phyloP scores from a whole-genome alignment of 179 eudicot genomes.

The Patellifolia procumbens region DNA sequence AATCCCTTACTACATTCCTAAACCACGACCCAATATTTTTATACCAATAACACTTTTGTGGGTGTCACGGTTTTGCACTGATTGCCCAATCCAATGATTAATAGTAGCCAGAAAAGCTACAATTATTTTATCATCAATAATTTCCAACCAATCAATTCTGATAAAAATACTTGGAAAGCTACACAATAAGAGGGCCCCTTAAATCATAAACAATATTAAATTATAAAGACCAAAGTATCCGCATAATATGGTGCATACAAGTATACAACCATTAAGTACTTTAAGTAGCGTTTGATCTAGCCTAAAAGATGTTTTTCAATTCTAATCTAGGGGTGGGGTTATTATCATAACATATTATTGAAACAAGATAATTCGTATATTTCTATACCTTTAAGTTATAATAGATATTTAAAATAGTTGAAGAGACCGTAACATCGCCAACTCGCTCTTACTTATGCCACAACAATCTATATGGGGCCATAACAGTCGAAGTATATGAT shows the following conservation, averaged over 20 bases:
- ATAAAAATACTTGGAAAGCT: constrained; percentile 1
- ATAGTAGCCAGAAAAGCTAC: not conserved
- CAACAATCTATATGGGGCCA: too few relatives aligned
- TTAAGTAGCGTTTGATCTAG: not conserved
- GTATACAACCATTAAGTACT: not conserved
- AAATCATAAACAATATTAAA: not conserved
- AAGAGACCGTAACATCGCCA: too few relatives aligned
- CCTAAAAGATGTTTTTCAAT: too few relatives aligned
- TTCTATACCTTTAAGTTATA: too few relatives aligned
- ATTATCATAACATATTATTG: too few relatives aligned
- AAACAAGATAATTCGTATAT: too few relatives aligned
- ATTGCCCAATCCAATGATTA: constrained; percentile 28
- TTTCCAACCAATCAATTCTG: constrained; percentile 17
- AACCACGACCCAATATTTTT: not conserved
- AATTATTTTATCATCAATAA: constrained; percentile 10
- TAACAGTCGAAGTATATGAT: too few relatives aligned
- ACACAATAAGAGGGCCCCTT: constrained; percentile 15
- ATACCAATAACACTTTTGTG: constrained; percentile 3
- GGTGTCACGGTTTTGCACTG: constrained; percentile 22
- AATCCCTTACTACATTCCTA: not conserved
- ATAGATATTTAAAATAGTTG: too few relatives aligned
- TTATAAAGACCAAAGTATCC: constrained; percentile 13
- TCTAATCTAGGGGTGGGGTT: too few relatives aligned
- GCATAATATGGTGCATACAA: constrained; percentile 8
- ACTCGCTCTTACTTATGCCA: too few relatives aligned